phyloP scores from a whole-genome alignment of 2,329 filamentous ascomycete genomes.

The Pseudogymnoascus verrucosus region DNA sequence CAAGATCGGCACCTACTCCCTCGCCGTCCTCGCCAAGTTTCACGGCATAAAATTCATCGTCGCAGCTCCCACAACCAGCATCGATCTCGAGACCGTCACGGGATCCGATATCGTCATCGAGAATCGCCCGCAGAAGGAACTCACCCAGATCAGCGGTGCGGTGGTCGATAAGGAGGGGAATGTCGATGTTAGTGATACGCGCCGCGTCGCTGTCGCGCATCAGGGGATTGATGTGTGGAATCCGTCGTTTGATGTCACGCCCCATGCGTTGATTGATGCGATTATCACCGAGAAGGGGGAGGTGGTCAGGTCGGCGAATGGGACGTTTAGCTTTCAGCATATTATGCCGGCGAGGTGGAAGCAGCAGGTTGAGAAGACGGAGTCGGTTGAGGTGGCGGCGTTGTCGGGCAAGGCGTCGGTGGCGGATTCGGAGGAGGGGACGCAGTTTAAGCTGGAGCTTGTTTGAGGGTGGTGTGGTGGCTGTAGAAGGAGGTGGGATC shows the following conservation, averaged over 20 bases:
- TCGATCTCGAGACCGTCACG: slow-evolving; percentile 72
- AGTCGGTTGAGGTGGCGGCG: not conserved
- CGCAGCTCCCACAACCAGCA: slow-evolving; percentile 87
- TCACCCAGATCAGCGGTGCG: slow-evolving; percentile 77
- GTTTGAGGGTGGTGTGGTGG: not conserved
- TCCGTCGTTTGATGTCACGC: slow-evolving; percentile 92
- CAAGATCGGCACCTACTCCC: slow-evolving; percentile 91
- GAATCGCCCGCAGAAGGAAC: slow-evolving; percentile 70
- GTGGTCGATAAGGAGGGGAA: slow-evolving; percentile 54
- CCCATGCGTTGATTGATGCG: slow-evolving; percentile 78
- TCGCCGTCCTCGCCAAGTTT: slow-evolving; percentile 81
- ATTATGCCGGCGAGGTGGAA: slow-evolving; percentile 50
- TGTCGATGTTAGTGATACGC: slow-evolving; percentile 54
- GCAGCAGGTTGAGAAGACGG: slow-evolving; percentile 16
- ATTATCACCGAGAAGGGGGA: slow-evolving; percentile 90
- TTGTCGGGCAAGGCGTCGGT: not conserved
- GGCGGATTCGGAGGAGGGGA: slow-evolving; percentile 15
- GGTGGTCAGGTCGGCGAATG: slow-evolving; percentile 65
- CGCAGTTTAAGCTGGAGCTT: slow-evolving; percentile 18
- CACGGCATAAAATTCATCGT: slow-evolving; percentile 93
- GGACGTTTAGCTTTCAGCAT: slow-evolving; percentile 57
- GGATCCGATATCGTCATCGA: slow-evolving; percentile 84
- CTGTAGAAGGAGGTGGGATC: not conserved
- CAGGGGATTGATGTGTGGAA: slow-evolving; percentile 85
- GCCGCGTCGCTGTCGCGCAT: slow-evolving; percentile 71